Evolutionary conservation across 2,329 filamentous ascomycete genomes (phyloP), one percentile per base, ranked within the genome.

Genomic region (Aspergillus carbonarius): DNA sequence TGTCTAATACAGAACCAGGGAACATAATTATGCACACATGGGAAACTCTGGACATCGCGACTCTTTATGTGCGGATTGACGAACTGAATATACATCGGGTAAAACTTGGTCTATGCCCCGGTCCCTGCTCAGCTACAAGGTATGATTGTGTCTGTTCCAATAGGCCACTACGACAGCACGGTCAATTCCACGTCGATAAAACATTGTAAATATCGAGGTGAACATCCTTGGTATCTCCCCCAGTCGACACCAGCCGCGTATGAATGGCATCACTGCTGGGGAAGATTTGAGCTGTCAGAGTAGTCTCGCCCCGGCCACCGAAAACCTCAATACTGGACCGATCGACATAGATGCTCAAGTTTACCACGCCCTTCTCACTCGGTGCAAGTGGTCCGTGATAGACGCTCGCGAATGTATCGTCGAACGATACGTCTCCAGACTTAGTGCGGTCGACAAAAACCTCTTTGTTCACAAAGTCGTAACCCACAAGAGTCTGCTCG

Each of bases 311-410:
- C 10, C 20, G 39, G 9, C 67, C 69, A 0, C 67, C 68, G 49
- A 72, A 70, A 2, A 72, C 64, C 50, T 72, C 70, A 32, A 72
- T 62, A 25, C 65, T 66, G 9, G 68, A 70, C 65, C 68, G 69
- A 55, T 74, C 67, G 4, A 72, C 58, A 51, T 72, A 64, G 54
- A 71, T 60, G 25, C 63, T 58, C 23, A 68, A 47, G 12, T 53
- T 48, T 47, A 73, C 60, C 15, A 50, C 58, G 18, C 65, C 59
- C 54, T 69, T 48, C 8, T 44, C 39, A 27, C 52, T 25, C 5
- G 67, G 59, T 9, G 44, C 17, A 42, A 69, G 55, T 7, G 65
- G 59, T 17, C 63, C 62, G 30, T 55, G 59, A 39, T 70, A 70
- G 2, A 62, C 46, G 25, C 54, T 63, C 17, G 64, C 58, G 37